These are phyloP conservation scores for Talaromyces proteolyticus DNA, from an alignment of 495 filamentous ascomycete genomes.

Conservation along the genomic window DNA sequence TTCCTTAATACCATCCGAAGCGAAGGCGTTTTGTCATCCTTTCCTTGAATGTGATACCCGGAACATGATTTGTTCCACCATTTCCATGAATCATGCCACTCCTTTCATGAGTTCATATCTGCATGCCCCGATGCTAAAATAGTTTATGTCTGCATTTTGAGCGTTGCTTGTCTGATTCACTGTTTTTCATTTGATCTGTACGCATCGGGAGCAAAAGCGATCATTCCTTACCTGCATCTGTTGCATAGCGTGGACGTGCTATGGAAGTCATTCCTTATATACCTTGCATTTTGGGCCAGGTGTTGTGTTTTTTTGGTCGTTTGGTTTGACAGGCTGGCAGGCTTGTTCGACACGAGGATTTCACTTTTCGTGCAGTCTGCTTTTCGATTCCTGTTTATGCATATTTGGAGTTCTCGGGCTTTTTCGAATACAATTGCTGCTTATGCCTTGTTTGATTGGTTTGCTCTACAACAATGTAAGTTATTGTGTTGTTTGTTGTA, in stretches of 20 bases:
- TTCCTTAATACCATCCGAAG: constrained; percentile 28
- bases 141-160: constrained; percentile 6
- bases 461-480: background rate
- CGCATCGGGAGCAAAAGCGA: constrained; percentile 8
- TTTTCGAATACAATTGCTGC: background rate
- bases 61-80: constrained; percentile 2
- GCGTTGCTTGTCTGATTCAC: constrained; percentile 28
- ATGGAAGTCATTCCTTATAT: constrained; percentile 7
- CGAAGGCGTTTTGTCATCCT: constrained; percentile 23
- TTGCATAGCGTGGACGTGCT: constrained; percentile 9
- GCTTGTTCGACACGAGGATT: too few relatives aligned
- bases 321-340: background rate
- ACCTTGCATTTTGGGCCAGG: constrained; percentile 7
- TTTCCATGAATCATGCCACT: constrained; percentile 9
- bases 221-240: constrained; percentile 13
- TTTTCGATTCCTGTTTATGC: background rate
- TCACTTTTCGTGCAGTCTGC: background rate
- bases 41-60: constrained; percentile 9
- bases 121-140: constrained; percentile 9
- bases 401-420: too few relatives aligned
- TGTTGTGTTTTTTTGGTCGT: background rate
- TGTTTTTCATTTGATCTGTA: constrained; percentile 18
- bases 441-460: background rate
- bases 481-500: too few relatives aligned
- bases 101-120: constrained; percentile 10